Conservation (phyloP, 345 rosid species). For the Populus davidiana region DNA sequence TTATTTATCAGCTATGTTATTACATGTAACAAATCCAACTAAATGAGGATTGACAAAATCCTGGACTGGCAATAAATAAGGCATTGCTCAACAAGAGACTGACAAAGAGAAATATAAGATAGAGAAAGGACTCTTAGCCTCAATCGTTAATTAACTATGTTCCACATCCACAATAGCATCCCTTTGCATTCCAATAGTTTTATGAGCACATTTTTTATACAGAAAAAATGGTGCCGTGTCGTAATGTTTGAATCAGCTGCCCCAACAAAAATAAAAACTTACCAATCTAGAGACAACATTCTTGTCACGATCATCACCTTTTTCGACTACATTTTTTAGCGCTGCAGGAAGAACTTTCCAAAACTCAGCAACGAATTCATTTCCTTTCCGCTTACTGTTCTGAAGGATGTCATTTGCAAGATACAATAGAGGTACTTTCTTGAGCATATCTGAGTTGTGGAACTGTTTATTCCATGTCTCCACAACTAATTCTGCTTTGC, state of each 20-base stretch:
- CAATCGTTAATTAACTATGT: too few species aligned
- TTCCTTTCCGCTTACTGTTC: conserved; percentile 92
- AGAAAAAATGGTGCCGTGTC: background rate
- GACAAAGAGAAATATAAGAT: too few species aligned
- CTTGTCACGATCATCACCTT: conserved; percentile 82
- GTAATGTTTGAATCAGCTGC: background rate
- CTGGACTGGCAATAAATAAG: too few species aligned
- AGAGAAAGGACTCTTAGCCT: too few species aligned
- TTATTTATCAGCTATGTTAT: too few species aligned
- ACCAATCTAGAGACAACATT: conserved; percentile 50
- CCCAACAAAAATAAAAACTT: background rate
- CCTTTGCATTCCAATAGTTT: background rate
- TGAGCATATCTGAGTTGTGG: conserved; percentile 60
- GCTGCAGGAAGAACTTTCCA: conserved; percentile 95
- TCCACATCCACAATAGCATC: background rate
- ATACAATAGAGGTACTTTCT: conserved; percentile 86
- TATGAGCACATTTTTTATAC: background rate
- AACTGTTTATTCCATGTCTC: conserved; percentile 95
- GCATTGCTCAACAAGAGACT: too few species aligned
- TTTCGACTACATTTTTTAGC: conserved; percentile 61
- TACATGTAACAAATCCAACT: too few species aligned
- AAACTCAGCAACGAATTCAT: conserved; percentile 82
- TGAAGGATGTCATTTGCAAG: conserved; percentile 93
- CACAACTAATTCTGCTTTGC: conserved; percentile 78
- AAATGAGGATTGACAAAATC: too few species aligned